phyloP scores from a whole-genome alignment of 2,329 filamentous ascomycete species.

The Aspergillus udagawae region DNA sequence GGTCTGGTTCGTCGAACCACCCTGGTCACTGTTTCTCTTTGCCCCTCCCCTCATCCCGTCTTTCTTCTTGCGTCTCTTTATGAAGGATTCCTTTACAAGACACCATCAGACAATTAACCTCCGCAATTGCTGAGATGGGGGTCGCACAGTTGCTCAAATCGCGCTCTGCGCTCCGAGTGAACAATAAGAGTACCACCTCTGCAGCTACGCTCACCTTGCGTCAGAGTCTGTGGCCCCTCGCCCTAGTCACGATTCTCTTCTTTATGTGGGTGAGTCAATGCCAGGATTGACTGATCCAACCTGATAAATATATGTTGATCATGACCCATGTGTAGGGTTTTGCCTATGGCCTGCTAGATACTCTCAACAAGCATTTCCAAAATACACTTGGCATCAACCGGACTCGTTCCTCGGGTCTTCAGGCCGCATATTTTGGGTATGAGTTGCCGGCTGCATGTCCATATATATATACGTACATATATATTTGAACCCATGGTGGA shows the following conservation, averaged over 20 bases:
- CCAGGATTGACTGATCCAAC: neutral
- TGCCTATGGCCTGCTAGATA: slow-evolving; percentile 48
- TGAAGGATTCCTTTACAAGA: neutral
- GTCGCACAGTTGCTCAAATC: slow-evolving; percentile 25
- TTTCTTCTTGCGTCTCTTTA: neutral
- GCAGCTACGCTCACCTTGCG: slow-evolving; percentile 41
- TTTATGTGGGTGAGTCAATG: slow-evolving; percentile 47
- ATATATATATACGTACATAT: too few species aligned
- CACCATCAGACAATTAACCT: neutral
- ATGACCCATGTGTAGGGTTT: slow-evolving; percentile 34
- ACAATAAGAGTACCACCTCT: slow-evolving; percentile 35
- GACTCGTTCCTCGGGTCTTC: slow-evolving; percentile 58
- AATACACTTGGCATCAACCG: slow-evolving; percentile 52
- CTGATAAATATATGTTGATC: neutral
- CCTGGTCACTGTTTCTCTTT: neutral
- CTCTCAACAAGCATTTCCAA: slow-evolving; percentile 56
- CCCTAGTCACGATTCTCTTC: slow-evolving; percentile 47
- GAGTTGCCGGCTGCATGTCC: slow-evolving; percentile 9
- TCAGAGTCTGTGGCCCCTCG: slow-evolving; percentile 43
- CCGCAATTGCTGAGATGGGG: slow-evolving; percentile 19
- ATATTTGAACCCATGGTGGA: neutral
- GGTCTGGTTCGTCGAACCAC: neutral
- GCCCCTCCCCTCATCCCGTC: neutral
- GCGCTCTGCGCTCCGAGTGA: slow-evolving; percentile 30
- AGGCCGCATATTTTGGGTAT: slow-evolving; percentile 62